Conservation (phyloP, 2,329 filamentous ascomycete species). For the Trichoderma koningii region DNA sequence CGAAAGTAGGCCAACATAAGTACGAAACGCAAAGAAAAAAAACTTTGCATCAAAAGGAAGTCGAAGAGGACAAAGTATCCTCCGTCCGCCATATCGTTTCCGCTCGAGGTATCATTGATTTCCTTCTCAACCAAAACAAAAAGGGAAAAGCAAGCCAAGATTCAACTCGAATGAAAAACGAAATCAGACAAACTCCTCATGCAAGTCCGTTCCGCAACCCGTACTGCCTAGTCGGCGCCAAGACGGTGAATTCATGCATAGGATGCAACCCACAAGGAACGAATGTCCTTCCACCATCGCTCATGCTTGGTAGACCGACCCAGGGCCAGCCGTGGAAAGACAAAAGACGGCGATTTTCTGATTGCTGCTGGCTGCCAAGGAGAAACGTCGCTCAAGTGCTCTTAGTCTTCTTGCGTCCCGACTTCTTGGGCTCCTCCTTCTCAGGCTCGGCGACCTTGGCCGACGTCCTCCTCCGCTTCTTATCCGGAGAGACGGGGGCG, state of each 20-base stretch:
- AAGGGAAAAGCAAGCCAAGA: conserved; percentile 14
- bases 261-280: background rate
- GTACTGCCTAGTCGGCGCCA: background rate
- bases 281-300: background rate
- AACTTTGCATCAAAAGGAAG: background rate
- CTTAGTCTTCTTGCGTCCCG: conserved; percentile 60
- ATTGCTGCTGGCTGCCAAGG: background rate
- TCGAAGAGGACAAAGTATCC: background rate
- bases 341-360: background rate
- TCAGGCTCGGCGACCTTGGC: conserved; percentile 56
- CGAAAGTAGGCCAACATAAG: background rate
- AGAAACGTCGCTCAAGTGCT: conserved; percentile 37
- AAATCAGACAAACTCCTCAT: conserved; percentile 3
- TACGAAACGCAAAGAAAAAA: background rate
- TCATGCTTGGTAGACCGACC: background rate
- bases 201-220: conserved; percentile 1
- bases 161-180: conserved; percentile 26
- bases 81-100: background rate
- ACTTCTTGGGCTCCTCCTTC: conserved; percentile 62
- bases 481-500: conserved; percentile 57
- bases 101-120: conserved; percentile 23
- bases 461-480: conserved; percentile 63
- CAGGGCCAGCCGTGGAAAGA: background rate
- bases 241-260: background rate
- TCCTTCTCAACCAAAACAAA: conserved; percentile 4